Evolutionary conservation across 73 alveolate species (phyloP), one percentile per base, ranked within the genome.

Genomic region (Paraurostyla sp.): DNA sequence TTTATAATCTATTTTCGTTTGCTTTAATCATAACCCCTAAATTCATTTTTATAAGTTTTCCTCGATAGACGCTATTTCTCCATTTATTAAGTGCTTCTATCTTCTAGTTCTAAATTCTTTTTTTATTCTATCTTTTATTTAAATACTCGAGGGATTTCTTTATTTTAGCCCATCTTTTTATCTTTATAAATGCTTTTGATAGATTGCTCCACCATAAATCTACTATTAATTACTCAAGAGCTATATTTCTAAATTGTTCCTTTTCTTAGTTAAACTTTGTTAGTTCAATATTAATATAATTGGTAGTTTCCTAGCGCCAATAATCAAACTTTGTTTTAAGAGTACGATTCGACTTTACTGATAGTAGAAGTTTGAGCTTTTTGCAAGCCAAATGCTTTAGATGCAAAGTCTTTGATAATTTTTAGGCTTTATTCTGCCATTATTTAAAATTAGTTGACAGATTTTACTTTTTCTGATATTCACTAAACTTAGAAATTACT

Each of bases 241-340:
- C 3, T 6, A 30, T 6, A 38, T 65, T 65, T 38, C 58, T 65
- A 16, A 65, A 0, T 6, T 16, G 15, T 36, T 33, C 18, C 36
- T 38, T 22, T 38, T 65, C 82, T 36, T 65, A 36, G 41, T 65
- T 65, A 40, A 11, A 65, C 41, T 65, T 65, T 15, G 82, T 65
- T 35, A 36, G 33, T 22, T 65, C 82, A 32, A 13, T 15, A 16
- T 33, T 7, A 1, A 65, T 32, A 36, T 11, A 40, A 22, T 65
- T 36, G 1, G 4, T 3, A 15, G 82, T 65, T 11, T 65, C 82
- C 9, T 35, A 2, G 35, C 41, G 7, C 82, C 82, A 65, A 20
- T 15, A 15, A 38, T 65, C 82, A 65, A 65, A 65, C 42, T 38
- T 65, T 11, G 7, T 3, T 38, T 65, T 0, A 1, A 38, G 40